Evolutionary conservation across 495 filamentous ascomycete species (phyloP).

Genomic region (Annulohypoxylon stygium): DNA sequence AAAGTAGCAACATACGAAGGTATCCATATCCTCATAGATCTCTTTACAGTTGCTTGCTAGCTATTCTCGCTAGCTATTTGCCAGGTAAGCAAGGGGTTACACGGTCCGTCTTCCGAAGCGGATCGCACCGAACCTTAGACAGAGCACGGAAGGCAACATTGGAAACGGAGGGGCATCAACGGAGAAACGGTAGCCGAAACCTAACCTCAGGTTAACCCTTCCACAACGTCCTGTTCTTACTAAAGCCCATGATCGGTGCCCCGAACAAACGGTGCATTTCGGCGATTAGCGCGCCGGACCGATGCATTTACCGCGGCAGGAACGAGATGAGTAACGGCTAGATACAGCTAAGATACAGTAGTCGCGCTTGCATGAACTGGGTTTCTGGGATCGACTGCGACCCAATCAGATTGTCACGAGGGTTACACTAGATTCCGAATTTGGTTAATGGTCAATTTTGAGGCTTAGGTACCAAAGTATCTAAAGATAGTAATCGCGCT

Average conservation of each 20-base stretch:
- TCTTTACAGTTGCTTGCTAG: not conserved
- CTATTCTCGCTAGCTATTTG: not conserved
- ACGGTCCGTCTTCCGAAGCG: constrained; percentile 28
- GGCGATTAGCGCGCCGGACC: constrained; percentile 34
- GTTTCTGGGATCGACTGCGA: constrained; percentile 5
- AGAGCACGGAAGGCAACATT: constrained; percentile 17
- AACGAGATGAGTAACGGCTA: constrained; percentile 11
- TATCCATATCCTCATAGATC: not conserved
- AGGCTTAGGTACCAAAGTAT: constrained; percentile 4
- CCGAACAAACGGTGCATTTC: constrained; percentile 31
- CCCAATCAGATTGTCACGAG: constrained; percentile 33
- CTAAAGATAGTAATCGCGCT: constrained; percentile 23
- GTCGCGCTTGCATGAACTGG: constrained; percentile 32
- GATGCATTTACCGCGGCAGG: constrained; percentile 17
- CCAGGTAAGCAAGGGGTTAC: not conserved
- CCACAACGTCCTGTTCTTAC: constrained; percentile 8
- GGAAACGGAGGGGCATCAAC: constrained; percentile 11
- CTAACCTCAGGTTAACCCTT: constrained; percentile 15
- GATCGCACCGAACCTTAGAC: constrained; percentile 22
- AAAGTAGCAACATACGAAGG: not conserved
- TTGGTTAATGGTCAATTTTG: constrained; percentile 13
- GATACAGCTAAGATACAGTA: constrained; percentile 10
- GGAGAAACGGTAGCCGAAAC: constrained; percentile 14
- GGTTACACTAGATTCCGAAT: constrained; percentile 13
- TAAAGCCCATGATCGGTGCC: constrained; percentile 13